Conservation (phyloP, 2,329 filamentous ascomycete species). For the Verticillium isaacii region DNA sequence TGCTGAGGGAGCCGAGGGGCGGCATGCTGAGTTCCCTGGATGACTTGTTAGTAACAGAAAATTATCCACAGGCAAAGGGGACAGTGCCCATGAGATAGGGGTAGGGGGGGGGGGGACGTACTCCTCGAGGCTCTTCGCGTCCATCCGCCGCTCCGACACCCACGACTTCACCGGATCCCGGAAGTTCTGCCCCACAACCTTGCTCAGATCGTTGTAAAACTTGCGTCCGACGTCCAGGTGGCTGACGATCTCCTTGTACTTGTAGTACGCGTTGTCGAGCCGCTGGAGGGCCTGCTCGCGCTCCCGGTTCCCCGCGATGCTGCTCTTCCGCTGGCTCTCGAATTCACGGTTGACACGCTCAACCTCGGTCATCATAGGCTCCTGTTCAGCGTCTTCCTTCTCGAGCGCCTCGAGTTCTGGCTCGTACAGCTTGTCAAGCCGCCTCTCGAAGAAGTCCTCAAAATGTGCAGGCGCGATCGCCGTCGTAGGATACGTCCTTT, state of each 20-base stretch:
- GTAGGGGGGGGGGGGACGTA: constrained; percentile 41
- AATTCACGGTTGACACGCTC: constrained; percentile 76
- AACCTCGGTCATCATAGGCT: constrained; percentile 63
- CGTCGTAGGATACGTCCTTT: constrained; percentile 80
- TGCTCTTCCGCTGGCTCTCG: constrained; percentile 61
- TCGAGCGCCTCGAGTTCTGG: constrained; percentile 66
- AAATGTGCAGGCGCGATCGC: constrained; percentile 85
- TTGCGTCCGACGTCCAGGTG: constrained; percentile 89
- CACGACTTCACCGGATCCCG: constrained; percentile 74
- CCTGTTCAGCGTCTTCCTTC: constrained; percentile 72
- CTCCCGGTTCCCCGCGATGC: constrained; percentile 62
- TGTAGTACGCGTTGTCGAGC: constrained; percentile 86
- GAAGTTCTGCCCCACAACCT: constrained; percentile 75
- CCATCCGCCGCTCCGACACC: constrained; percentile 73
- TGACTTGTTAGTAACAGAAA: neutral
- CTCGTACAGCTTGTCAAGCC: constrained; percentile 73
- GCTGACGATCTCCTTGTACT: constrained; percentile 92
- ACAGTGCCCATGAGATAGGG: too few species aligned
- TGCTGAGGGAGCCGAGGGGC: constrained; percentile 38
- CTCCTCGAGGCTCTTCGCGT: constrained; percentile 75
- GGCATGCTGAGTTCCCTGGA: constrained; percentile 48
- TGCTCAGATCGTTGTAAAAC: constrained; percentile 94
- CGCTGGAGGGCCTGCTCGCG: constrained; percentile 82
- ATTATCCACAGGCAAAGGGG: too few species aligned
- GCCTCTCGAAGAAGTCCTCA: constrained; percentile 81